These are phyloP conservation scores for Xylaria nigripes DNA, from an alignment of 495 filamentous ascomycete genomes.

Conservation along the genomic window DNA sequence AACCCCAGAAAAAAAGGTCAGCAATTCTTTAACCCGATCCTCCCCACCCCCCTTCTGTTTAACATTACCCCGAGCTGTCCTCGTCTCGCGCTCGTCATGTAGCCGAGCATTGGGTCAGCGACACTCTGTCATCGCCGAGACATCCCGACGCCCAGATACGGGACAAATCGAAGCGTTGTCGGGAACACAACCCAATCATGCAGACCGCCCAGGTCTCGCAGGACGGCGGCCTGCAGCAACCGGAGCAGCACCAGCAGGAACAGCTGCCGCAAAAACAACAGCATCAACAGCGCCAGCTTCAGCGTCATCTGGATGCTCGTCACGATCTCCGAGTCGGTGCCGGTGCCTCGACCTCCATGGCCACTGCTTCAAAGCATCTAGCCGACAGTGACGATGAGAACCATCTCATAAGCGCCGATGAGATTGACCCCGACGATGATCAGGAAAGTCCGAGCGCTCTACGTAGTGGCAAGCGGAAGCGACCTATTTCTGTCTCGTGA, in stretches of 20 bases:
- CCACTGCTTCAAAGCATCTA: constrained; percentile 1
- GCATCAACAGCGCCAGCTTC: constrained; percentile 6
- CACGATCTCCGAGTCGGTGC: not conserved
- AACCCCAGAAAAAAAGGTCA: not conserved
- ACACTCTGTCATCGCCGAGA: not conserved
- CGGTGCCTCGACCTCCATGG: constrained; percentile 12
- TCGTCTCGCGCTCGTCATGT: constrained; percentile 7
- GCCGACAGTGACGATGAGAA: constrained; percentile 28
- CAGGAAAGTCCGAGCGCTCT: constrained; percentile 31
- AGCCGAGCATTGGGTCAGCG: not conserved
- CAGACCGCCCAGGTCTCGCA: constrained; percentile 16
- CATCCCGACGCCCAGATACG: not conserved
- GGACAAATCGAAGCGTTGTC: not conserved
- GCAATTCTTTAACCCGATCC: not conserved
- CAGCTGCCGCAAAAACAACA: constrained; percentile 19
- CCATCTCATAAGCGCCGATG: constrained; percentile 24
- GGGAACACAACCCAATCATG: constrained; percentile 7
- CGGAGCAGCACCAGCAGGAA: not conserved
- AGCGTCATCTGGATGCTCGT: not conserved
- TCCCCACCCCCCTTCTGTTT: constrained; percentile 3
- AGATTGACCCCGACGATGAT: constrained; percentile 30
- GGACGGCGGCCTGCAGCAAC: constrained; percentile 10
- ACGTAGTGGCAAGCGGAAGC: constrained; percentile 41
- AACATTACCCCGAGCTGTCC: constrained; percentile 10
- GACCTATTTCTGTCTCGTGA: constrained; percentile 52